Evolutionary conservation across 2,329 filamentous ascomycete genomes (phyloP), one percentile per base, ranked within the genome.

Genomic region (Periconia sp.): DNA sequence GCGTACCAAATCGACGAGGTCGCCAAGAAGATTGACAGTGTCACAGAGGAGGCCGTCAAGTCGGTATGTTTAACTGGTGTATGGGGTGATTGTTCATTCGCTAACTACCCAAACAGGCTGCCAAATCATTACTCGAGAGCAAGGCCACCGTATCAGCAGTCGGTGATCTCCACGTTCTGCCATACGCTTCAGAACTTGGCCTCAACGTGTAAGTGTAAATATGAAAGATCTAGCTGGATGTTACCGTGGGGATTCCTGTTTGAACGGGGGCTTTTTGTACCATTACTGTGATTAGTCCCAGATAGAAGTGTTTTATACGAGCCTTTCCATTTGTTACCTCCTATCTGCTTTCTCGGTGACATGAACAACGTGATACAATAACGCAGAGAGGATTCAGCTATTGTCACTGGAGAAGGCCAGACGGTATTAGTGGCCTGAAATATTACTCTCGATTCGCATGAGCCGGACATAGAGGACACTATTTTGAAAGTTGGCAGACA

Each of bases 131-230:
- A 65, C 81, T 97, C 61, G 89, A 92, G 63, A 86, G 86, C 77
- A 97, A 92, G 84, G 92, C 93, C 48, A 88, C 91, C 50, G 90
- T 97, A 59, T 89, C 91, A 58, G 83, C 91, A 54, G 92, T 97
- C 59, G 94, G 94, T 76, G 94, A 99, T 75, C 84, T 99, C 67
- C 89, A 91, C 77, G 84, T 88, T 69, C 86, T 99, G 73, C 94
- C 94, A 53, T 99, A 88, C 74, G 94, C 92, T 63, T 90, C 92
- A 79, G 94, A 99, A 74, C 82, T 99, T 75, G 95, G 93, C 67
- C 85, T 99, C 73, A 91, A 88, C 76, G 91, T 96, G 84, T 99
- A 95, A 85, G 91, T 96, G 84, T 99, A 95, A 85, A 85, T 78
- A 77, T 62, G 64, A 58, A 58, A 50, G 51, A 56, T 48, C 59